These are phyloP conservation scores for Patellifolia procumbens DNA, from an alignment of 179 eudicot genomes.

Conservation along the genomic window DNA sequence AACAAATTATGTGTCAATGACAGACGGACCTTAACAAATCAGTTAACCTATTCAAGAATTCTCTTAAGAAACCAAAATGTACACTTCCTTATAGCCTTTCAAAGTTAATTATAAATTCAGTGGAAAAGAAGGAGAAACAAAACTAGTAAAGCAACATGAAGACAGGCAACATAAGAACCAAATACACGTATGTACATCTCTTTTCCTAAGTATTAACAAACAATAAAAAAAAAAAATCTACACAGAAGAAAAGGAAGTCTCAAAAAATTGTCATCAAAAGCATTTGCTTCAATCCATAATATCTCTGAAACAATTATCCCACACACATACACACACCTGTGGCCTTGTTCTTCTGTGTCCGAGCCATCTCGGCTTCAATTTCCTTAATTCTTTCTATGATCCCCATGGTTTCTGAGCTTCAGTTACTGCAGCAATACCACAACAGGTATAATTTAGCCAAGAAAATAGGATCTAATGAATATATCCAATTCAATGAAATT, in stretches of 20 bases:
- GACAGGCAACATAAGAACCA: background rate
- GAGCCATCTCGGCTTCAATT: conserved; percentile 99
- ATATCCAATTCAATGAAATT: no score
- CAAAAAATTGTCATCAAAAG: background rate
- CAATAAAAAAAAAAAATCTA: background rate
- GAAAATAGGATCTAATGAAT: background rate
- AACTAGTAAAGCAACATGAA: conserved; percentile 6
- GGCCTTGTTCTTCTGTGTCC: conserved; percentile 98
- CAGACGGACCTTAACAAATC: background rate
- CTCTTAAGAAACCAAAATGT: background rate
- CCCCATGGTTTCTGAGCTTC: conserved; percentile 64
- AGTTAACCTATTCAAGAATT: background rate
- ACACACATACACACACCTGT: conserved; percentile 55
- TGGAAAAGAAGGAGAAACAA: background rate
- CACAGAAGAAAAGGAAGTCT: background rate
- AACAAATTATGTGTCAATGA: background rate
- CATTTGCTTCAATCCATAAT: background rate
- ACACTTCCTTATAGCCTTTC: background rate
- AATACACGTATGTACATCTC: background rate
- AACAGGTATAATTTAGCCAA: background rate
- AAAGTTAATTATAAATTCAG: background rate
- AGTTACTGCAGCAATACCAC: conserved; percentile 1
- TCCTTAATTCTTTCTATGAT: conserved; percentile 95
- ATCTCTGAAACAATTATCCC: conserved; percentile 2
- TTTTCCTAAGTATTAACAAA: background rate